Evolutionary conservation across 2,329 filamentous ascomycete species (phyloP), one percentile per base, ranked within the genome.

Genomic region (Exophiala phaeomuriformis): DNA sequence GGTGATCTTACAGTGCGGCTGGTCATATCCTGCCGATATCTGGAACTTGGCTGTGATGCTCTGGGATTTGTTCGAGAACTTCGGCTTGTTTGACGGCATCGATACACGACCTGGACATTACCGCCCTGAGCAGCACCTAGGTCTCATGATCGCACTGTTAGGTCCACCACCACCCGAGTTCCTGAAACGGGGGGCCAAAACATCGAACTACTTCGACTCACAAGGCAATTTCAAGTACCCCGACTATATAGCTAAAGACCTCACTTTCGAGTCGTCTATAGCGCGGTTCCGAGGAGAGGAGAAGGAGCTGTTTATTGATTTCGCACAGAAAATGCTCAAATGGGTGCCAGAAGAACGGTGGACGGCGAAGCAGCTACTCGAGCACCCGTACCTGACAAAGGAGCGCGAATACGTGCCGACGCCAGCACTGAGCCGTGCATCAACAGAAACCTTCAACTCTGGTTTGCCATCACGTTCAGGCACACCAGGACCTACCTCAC

Each of bases 91-190:
- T 52, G 64, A 50, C 49, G 61, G 66, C 56, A 67, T 71, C 12
- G 56, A 69, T 62, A 62, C 68, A 57, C 37, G 65, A 55, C 29
- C 69, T 40, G 66, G 66, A 55, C 57, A 59, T 28, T 74, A 74
- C 44, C 62, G 66, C 61, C 62, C 68, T 37, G 69, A 66, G 64
- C 40, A 62, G 47, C 69, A 75, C 53, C 55, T 75, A 6, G 70
- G 71, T 4, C 65, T 74, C 56, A 75, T 75, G 64, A 71, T 72
- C 49, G 67, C 66, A 12, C 63, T 75, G 52, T 59, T 75, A 1
- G 71, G 71, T 9, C 66, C 64, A 35, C 71, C 71, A 3, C 69
- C 68, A 41, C 63, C 57, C 51, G 65, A 68, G 52, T 42, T 73
- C 5, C 51, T 72, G 51, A 53, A 64, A 57, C 64, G 66, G 35